These are phyloP conservation scores for Globisporangium splendens DNA, from an alignment of 352 stramenopile species.

Conservation along the genomic window DNA sequence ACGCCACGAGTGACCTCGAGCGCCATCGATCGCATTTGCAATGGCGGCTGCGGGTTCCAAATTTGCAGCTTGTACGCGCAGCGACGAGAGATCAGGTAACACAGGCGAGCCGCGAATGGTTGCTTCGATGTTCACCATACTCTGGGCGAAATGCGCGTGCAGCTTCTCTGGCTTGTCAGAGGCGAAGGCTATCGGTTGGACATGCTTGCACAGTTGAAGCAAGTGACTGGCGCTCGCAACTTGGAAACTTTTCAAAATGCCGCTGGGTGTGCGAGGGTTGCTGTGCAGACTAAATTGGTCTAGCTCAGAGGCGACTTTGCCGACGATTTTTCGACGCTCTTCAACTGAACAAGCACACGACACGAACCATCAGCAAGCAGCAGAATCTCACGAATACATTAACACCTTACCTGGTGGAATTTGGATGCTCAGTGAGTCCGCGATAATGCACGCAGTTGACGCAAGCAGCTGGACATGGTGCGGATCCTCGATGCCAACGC, in stretches of 20 bases:
- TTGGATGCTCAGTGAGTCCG: conserved; percentile 17
- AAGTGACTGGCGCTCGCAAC: conserved; percentile 6
- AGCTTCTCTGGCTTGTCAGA: conserved; percentile 6
- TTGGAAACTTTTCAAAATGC: conserved; percentile 19
- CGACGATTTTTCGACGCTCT: conserved; percentile 4
- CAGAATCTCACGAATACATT: not conserved
- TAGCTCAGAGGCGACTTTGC: not conserved
- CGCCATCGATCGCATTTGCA: conserved; percentile 20
- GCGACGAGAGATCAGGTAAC: conserved; percentile 17
- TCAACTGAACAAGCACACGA: not conserved
- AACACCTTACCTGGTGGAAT: conserved; percentile 25
- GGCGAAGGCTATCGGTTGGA: conserved; percentile 12
- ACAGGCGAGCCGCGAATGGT: not conserved
- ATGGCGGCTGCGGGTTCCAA: conserved; percentile 1
- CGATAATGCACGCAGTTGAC: conserved; percentile 28
- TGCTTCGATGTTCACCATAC: conserved; percentile 24
- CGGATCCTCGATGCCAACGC: conserved; percentile 11
- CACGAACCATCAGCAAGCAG: not conserved
- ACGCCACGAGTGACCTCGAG: conserved; percentile 27
- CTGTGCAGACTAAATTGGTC: conserved; percentile 20
- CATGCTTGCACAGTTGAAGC: conserved; percentile 9
- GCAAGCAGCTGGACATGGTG: conserved; percentile 27
- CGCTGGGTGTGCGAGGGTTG: conserved; percentile 10
- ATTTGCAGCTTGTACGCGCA: conserved; percentile 11
- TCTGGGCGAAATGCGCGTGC: conserved; percentile 32